Evolutionary conservation across 371 early-diverging fungal genomes (phyloP).

Genomic region (Ordospora pajunii): DNA sequence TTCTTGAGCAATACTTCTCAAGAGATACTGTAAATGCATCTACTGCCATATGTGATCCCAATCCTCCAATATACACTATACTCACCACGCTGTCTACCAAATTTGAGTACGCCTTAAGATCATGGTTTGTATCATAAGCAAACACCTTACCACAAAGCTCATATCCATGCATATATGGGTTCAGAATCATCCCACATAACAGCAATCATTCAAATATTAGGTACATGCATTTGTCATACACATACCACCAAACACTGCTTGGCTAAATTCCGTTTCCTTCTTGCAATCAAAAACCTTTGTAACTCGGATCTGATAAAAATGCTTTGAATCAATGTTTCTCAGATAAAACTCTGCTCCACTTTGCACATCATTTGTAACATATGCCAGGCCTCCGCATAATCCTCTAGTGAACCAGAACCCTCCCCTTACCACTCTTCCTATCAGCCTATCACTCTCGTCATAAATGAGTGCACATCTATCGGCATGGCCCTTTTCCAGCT

Average conservation of each 20-base stretch:
- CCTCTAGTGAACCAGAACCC: slow-evolving; percentile 46
- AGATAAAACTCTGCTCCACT: slow-evolving; percentile 8
- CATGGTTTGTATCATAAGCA: slow-evolving; percentile 17
- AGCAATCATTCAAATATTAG: too few species aligned
- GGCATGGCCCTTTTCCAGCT: slow-evolving; percentile 28
- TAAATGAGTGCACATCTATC: slow-evolving; percentile 32
- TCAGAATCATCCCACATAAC: too few species aligned
- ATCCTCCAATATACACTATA: slow-evolving; percentile 32
- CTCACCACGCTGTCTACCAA: not conserved
- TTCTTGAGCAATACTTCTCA: not conserved
- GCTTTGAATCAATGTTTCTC: slow-evolving; percentile 6
- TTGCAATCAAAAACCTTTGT: slow-evolving; percentile 24
- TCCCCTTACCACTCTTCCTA: slow-evolving; percentile 50
- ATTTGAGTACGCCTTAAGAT: slow-evolving; percentile 20
- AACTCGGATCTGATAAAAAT: slow-evolving; percentile 12
- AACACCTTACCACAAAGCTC: slow-evolving; percentile 13
- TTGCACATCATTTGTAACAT: not conserved
- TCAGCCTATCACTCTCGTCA: not conserved
- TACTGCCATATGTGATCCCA: slow-evolving; percentile 8
- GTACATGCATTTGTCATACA: too few species aligned
- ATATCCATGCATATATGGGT: not conserved
- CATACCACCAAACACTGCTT: not conserved
- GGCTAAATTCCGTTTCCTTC: not conserved
- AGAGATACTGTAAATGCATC: not conserved
- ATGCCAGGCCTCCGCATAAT: slow-evolving; percentile 28